These are phyloP conservation scores for Colletotrichum musicola DNA, from an alignment of 2,329 filamentous ascomycete genomes.

Conservation along the genomic window DNA sequence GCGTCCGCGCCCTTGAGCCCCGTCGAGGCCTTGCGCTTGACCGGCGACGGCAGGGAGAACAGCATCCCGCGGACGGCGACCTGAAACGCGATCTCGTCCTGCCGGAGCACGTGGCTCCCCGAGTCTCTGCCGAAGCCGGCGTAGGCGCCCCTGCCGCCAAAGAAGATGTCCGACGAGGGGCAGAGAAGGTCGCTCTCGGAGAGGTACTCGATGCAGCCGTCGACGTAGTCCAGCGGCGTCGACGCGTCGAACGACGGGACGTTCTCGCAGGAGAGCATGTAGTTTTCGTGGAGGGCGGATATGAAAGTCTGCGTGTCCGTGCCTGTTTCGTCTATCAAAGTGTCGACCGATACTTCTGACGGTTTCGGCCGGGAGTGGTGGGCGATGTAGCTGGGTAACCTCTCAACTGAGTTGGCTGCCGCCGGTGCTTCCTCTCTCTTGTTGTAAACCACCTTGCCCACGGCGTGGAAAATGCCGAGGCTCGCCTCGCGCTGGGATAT, in stretches of 20 bases:
- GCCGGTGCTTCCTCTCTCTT: conserved; percentile 76
- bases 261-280: conserved; percentile 82
- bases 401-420: conserved; percentile 59
- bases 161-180: conserved; percentile 77
- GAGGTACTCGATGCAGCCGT: conserved; percentile 86
- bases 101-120: conserved; percentile 81
- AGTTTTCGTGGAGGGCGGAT: conserved; percentile 93
- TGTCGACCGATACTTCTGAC: conserved; percentile 77
- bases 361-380: conserved; percentile 69
- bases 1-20: conserved; percentile 68
- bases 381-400: conserved; percentile 70
- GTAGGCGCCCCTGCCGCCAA: conserved; percentile 69
- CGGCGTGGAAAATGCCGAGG: conserved; percentile 94
- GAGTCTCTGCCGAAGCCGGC: conserved; percentile 67
- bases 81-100: conserved; percentile 95
- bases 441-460: conserved; percentile 97
- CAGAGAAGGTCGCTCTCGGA: conserved; percentile 91
- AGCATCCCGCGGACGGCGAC: conserved; percentile 88
- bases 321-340: conserved; percentile 91
- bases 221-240: conserved; percentile 81
- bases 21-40: conserved; percentile 74
- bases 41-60: conserved; percentile 86
- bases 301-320: conserved; percentile 93
- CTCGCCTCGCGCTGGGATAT: conserved; percentile 90
- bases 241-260: conserved; percentile 61